Conservation (phyloP, 2,329 filamentous ascomycete genomes). For the Fusarium transvaalense region DNA sequence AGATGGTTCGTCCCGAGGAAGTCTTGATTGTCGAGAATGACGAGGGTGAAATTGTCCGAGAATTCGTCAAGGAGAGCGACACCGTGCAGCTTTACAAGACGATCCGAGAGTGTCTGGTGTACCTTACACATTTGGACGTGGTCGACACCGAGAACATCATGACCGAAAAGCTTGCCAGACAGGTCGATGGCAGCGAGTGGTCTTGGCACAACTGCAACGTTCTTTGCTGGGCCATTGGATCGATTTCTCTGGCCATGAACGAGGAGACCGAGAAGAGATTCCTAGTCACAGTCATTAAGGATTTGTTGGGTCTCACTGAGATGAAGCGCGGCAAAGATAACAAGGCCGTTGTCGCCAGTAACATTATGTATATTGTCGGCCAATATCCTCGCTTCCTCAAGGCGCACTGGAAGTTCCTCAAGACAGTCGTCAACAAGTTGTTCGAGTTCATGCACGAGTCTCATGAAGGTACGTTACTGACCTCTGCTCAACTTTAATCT, state of each 20-base stretch:
- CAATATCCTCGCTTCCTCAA: constrained; percentile 99
- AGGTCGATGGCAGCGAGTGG: constrained; percentile 97
- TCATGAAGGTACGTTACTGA: constrained; percentile 78
- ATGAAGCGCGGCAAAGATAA: constrained; percentile 99
- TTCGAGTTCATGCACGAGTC: constrained; percentile 99
- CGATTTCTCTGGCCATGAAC: constrained; percentile 98
- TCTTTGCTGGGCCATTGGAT: constrained; percentile 98
- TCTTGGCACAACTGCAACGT: constrained; percentile 99
- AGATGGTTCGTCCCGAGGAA: constrained; percentile 98
- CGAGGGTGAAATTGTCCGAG: constrained; percentile 97
- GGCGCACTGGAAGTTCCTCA: constrained; percentile 99
- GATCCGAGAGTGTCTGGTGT: constrained; percentile 95
- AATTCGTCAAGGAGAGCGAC: constrained; percentile 99
- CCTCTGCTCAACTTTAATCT: neutral
- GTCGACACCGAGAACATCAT: constrained; percentile 98
- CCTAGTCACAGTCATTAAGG: constrained; percentile 98
- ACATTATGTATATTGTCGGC: constrained; percentile 99
- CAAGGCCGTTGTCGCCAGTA: constrained; percentile 98
- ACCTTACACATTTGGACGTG: constrained; percentile 96
- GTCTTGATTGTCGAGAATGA: constrained; percentile 99
- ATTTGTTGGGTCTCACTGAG: constrained; percentile 93
- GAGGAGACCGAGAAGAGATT: constrained; percentile 99
- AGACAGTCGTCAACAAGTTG: constrained; percentile 99
- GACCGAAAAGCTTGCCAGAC: constrained; percentile 96
- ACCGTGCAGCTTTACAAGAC: constrained; percentile 99